Percentiles rank a stretch among this genome's conserved stretches.
Conservation (phyloP, 768 basidiomycete genomes). For the Suillus weaverae region DNA sequence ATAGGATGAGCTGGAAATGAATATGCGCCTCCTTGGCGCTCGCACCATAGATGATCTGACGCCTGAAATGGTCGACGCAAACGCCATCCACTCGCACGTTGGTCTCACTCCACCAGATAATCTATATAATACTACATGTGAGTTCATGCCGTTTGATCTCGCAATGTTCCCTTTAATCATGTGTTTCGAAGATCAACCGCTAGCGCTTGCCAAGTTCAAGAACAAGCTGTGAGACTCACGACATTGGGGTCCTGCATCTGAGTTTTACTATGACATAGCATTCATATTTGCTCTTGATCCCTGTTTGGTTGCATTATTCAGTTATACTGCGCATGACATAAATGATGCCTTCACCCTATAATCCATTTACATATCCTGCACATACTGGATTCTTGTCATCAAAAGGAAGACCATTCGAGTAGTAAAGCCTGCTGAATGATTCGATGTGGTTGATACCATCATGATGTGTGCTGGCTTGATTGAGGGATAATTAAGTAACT, state of each 20-base stretch:
- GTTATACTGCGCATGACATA: not conserved
- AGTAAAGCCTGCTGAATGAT: not conserved
- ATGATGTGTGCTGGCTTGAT: not conserved
- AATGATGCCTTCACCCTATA: not conserved
- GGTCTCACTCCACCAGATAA: conserved; percentile 69
- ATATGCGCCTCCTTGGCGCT: conserved; percentile 89
- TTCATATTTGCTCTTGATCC: not conserved
- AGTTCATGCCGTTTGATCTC: conserved; percentile 31
- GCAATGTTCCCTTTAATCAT: not conserved
- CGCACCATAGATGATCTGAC: conserved; percentile 75
- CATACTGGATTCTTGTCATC: not conserved
- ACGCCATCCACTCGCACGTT: conserved; percentile 63
- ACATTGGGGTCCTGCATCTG: not conserved
- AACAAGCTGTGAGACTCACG: conserved; percentile 9
- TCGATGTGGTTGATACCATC: not conserved
- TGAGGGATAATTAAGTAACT: not conserved
- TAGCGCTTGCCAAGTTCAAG: conserved; percentile 32
- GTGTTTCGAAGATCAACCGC: conserved; percentile 25
- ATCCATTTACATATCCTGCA: not conserved
- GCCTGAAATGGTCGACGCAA: conserved; percentile 88
- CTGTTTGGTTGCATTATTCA: not conserved
- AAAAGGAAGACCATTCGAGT: not conserved
- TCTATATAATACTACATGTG: conserved; percentile 83
- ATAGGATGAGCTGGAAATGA: conserved; percentile 98
- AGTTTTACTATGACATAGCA: too few species aligned